A percentile compares a stretch with the other conserved stretches of the same genome.
These are phyloP conservation scores for Poterioochromonas sp. DNA, from an alignment of 352 stramenopile species.

Conservation along the genomic window DNA sequence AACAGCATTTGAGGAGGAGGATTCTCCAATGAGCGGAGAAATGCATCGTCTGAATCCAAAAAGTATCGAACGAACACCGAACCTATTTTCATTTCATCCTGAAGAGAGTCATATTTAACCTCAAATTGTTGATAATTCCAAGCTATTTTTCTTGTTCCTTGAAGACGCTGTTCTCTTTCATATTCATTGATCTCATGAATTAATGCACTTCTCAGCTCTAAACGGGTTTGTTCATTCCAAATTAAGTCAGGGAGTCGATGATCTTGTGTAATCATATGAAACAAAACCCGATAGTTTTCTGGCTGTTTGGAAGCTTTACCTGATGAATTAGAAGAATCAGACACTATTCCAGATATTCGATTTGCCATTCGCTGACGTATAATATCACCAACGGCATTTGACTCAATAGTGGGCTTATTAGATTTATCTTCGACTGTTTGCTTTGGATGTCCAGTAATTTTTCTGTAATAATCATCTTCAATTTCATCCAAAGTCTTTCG, in stretches of 20 bases:
- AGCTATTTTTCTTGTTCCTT: constrained; percentile 63
- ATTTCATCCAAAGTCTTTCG: constrained; percentile 51
- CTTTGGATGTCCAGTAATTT: no score
- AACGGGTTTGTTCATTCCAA: constrained; percentile 77
- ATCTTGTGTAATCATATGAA: constrained; percentile 80
- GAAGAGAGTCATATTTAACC: constrained; percentile 75
- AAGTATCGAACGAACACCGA: constrained; percentile 74
- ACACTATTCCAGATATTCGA: constrained; percentile 46
- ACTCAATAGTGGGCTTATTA: constrained; percentile 23
- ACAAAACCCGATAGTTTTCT: constrained; percentile 88
- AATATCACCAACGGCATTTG: constrained; percentile 35
- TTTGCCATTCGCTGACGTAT: constrained; percentile 48
- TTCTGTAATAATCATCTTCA: constrained; percentile 32
- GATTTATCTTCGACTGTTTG: not conserved
- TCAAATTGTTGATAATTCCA: constrained; percentile 93
- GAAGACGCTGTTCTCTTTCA: constrained; percentile 62
- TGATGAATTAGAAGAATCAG: constrained; percentile 27
- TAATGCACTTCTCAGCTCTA: constrained; percentile 71
- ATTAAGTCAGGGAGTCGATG: constrained; percentile 80
- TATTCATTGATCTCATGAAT: constrained; percentile 64
- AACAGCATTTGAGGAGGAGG: constrained; percentile 47
- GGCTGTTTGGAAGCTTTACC: constrained; percentile 26
- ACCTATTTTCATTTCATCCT: constrained; percentile 69
- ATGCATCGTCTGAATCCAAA: constrained; percentile 51
- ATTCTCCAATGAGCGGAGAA: constrained; percentile 55